Percentiles rank a stretch among this genome's conserved stretches.
phyloP scores from a whole-genome alignment of 129 eudicot species.

The Sambucus nigra region DNA sequence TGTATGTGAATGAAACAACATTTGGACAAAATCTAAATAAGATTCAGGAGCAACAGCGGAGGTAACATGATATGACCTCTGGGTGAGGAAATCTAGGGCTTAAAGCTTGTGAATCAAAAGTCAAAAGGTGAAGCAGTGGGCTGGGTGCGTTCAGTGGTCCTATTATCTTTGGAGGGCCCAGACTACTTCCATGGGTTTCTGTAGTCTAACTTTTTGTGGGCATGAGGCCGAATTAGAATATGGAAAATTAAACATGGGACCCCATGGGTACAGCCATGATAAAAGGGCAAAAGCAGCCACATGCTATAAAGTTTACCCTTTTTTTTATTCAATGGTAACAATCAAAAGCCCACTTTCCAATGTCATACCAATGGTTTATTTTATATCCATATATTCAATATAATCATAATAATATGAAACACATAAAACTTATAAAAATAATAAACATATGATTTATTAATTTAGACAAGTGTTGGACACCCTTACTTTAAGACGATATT shows the following conservation, averaged over 20 bases:
- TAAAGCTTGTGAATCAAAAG: neutral
- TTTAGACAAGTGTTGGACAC: no score
- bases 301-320: slow-evolving; percentile 10
- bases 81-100: neutral
- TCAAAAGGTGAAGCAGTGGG: neutral
- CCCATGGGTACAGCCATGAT: neutral
- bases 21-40: no score
- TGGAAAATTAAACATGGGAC: neutral
- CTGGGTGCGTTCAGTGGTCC: neutral
- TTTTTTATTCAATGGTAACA: neutral
- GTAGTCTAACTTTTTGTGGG: slow-evolving; percentile 8
- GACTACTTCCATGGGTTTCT: slow-evolving; percentile 15
- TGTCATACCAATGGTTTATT: no score
- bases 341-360: no score
- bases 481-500: no score
- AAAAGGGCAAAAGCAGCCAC: slow-evolving; percentile 17
- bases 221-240: slow-evolving; percentile 9
- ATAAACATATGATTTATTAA: no score
- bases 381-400: no score
- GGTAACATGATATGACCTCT: neutral
- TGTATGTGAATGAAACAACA: no score
- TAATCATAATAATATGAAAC: no score
- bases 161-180: neutral
- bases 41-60: neutral
- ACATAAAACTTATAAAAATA: no score